Evolutionary conservation across 768 basidiomycete species (phyloP).

Genomic region (Termitomyces sp.): DNA sequence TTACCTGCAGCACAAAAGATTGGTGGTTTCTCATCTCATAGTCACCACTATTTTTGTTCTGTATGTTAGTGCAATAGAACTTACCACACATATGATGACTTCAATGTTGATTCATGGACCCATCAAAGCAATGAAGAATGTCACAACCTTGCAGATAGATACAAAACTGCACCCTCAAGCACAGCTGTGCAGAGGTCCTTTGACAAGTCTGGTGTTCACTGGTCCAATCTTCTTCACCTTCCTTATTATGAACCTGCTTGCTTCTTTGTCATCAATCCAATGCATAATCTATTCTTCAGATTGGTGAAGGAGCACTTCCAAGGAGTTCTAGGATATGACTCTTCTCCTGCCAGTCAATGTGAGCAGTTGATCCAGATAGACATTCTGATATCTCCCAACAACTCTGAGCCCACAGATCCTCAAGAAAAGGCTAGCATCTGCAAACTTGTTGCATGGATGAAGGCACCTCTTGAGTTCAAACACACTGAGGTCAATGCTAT

Average conservation of each 20-base stretch:
- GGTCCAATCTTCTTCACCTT: constrained; percentile 23
- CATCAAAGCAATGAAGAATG: too few relatives aligned
- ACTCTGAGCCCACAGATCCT: neutral
- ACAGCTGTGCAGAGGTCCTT: constrained; percentile 13
- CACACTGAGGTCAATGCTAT: neutral
- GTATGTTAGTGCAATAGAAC: too few relatives aligned
- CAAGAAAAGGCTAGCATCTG: neutral
- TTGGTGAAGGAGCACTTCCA: constrained; percentile 17
- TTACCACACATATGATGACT: neutral
- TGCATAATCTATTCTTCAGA: constrained; percentile 23
- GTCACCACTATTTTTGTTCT: too few relatives aligned
- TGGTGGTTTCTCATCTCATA: too few relatives aligned
- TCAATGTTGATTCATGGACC: constrained; percentile 13
- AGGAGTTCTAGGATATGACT: constrained; percentile 13
- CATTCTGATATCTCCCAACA: neutral
- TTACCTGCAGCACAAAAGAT: constrained; percentile 22
- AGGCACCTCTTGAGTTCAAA: neutral
- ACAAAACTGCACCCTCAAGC: constrained; percentile 1
- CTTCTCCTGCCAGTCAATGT: neutral
- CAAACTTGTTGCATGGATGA: neutral
- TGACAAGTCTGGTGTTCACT: constrained; percentile 19
- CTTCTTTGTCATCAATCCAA: constrained; percentile 21
- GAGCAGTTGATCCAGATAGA: neutral
- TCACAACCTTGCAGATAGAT: constrained; percentile 9
- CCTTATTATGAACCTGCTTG: constrained; percentile 24